Base-by-base conservation (phyloP, 805 yeast species). In the Zygosaccharomyces siamensis region DNA sequence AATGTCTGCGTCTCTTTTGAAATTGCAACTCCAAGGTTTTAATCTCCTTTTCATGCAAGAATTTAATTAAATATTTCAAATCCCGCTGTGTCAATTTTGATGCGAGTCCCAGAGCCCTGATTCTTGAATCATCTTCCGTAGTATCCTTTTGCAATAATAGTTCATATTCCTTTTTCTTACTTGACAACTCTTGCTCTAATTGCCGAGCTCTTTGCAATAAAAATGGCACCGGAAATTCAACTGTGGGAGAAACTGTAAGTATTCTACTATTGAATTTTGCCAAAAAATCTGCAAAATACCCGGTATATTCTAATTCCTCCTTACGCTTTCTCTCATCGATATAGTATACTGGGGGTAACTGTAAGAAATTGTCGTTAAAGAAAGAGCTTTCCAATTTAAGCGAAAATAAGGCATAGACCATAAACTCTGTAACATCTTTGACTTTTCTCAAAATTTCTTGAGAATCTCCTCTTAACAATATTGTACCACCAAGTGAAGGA, bases 201-300 rank as follows among this genome's bases (percentile, higher is more conserved):
- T 69, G 71, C 40, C 88, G 69, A 0, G 84, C 81, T 52, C 75
- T 75, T 30, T 67, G 62, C 39, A 86, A 68, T 8, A 84, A 72
- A 45, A 76, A 73, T 0, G 99, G 99, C 3, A 80, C 68, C 0
- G 83, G 80, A 59, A 86, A 86, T 16, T 76, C 72, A 0, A 90
- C 90, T 45, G 89, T 79, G 0, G 99, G 97, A 5, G 98, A 90
- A 0, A 88, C 77, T 3, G 96, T 87, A 24, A 92, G 68, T 3
- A 81, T 69, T 51, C 88, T 70, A n/a, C 70, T 70, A 14, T 72
- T 63, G 45, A 82, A 69, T 28, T 66, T 57, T 12, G 65, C 62
- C 5, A 73, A 53, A 52, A 74, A 74, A 3, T 69, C 72, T 27
- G 64, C 54, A 39, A 70, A 74, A 52, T 66, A 71, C 0, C 69